Conservation (phyloP, 1,284 basidiomycete species). For the Thecaphora thlaspeos region DNA sequence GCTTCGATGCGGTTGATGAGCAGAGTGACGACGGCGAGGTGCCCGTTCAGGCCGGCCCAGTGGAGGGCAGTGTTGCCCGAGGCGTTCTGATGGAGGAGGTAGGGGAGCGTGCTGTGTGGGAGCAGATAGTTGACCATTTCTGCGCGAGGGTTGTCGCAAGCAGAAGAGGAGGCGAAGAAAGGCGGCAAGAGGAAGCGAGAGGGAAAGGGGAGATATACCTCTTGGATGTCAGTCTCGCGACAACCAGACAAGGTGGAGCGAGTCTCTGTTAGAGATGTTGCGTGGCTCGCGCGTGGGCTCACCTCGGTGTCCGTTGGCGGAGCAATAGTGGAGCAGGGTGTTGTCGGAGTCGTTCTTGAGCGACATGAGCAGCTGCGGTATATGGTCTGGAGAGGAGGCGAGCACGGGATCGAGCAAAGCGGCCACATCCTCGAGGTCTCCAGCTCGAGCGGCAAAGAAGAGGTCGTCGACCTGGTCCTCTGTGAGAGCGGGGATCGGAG, state of each 20-base stretch:
- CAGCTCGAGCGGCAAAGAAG: constrained; percentile 50
- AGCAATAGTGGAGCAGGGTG: constrained; percentile 47
- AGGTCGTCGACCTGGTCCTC: constrained; percentile 52
- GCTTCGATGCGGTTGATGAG: constrained; percentile 46
- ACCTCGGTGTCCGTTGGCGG: constrained; percentile 52
- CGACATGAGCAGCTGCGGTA: neutral
- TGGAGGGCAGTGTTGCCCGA: constrained; percentile 55
- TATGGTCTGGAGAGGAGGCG: constrained; percentile 1
- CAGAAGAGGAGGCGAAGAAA: neutral
- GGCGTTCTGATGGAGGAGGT: constrained; percentile 42
- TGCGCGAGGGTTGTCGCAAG: constrained; percentile 1
- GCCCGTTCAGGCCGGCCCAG: constrained; percentile 57
- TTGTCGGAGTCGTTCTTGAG: constrained; percentile 47
- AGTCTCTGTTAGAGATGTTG: neutral
- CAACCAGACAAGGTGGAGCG: too few relatives aligned
- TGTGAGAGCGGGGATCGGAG: constrained; percentile 8
- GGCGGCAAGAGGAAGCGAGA: neutral
- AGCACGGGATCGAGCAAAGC: constrained; percentile 22
- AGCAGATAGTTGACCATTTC: constrained; percentile 34
- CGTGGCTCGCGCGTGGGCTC: neutral
- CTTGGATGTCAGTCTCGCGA: too few relatives aligned
- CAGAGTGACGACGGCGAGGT: constrained; percentile 36
- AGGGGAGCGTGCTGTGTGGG: constrained; percentile 17
- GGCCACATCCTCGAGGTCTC: constrained; percentile 44
- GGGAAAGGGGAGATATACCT: too few relatives aligned